A percentile compares a stretch with the other conserved stretches of the same genome.
These are phyloP conservation scores for Guyanaporus albipodus DNA, from an alignment of 768 basidiomycete genomes.

Conservation along the genomic window DNA sequence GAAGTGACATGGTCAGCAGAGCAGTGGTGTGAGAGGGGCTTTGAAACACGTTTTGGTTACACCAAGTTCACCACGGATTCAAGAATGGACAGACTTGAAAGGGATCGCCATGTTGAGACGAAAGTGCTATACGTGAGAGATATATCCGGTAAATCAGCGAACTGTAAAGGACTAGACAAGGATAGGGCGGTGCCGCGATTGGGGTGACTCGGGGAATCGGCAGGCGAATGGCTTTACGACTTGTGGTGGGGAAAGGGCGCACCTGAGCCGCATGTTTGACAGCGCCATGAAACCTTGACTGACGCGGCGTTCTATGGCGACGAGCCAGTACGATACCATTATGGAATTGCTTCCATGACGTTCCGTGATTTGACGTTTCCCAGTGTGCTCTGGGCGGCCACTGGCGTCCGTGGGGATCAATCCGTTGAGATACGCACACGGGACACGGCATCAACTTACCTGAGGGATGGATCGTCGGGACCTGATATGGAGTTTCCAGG, in stretches of 20 bases:
- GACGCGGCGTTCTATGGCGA: conserved; percentile 31
- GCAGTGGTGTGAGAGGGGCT: conserved; percentile 25
- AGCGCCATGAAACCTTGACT: conserved; percentile 34
- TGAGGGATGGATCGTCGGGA: conserved; percentile 6
- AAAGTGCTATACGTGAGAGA: conserved; percentile 13
- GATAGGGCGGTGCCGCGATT: conserved; percentile 25
- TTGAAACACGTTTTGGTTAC: conserved; percentile 33
- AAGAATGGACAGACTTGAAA: conserved; percentile 28
- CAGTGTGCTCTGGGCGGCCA: conserved; percentile 11
- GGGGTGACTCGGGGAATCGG: conserved; percentile 17
- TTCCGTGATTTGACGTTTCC: conserved; percentile 25
- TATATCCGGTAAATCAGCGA: conserved; percentile 36
- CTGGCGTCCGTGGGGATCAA: conserved; percentile 17
- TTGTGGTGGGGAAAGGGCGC: conserved; percentile 22
- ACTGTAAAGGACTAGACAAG: conserved; percentile 2
- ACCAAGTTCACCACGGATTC: conserved; percentile 11
- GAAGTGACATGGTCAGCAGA: conserved; percentile 18
- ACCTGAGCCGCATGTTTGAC: conserved; percentile 33
- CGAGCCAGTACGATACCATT: conserved; percentile 21
- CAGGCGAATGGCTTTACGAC: conserved; percentile 23
- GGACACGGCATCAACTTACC: conserved; percentile 5
- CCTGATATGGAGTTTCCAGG: conserved; percentile 11
- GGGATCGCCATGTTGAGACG: conserved; percentile 19
- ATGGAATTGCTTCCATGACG: conserved; percentile 29
- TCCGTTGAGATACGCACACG: background rate